Evolutionary conservation across 148 eudicot species (phyloP), one percentile per base, ranked within the genome.

Genomic region (Drosera capensis): DNA sequence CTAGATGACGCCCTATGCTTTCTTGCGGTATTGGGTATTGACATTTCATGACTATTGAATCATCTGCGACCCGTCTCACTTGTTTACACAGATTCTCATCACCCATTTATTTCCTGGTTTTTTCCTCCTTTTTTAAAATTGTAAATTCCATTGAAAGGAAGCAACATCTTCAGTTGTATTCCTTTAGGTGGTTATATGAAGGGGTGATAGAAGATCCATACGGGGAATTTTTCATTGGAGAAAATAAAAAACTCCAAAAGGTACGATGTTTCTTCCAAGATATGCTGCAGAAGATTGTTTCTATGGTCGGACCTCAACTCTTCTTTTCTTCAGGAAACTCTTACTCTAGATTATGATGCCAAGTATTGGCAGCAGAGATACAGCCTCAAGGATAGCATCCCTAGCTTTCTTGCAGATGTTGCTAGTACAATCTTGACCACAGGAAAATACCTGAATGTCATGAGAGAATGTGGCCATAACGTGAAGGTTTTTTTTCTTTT

Each of bases 191-290:
- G 97, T 69, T 90, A 40, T 84, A 84, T 67, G 97, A 90, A 76
- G 97, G 97, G 45, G 93, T 90, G 50, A 84, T 90, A 71, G 93
- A 90, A 64, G 97, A 90, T 64, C 95, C 97, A 40, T 81, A 90
- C 43, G 78, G 74, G 4, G 97, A 90, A 66, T 84, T 84, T 72
- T 90, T 90, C 64, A 90, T 90, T 57, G 77, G 93, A 35, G 93
- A 90, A 66, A 84, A 84, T 59, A 83, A 75, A 65, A 75, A 87
- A 63, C 74, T 88, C 40, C 86, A 71, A 58, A 88, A 88, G 92
- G 97, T 88, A 69, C 37, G 55, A 14, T 45, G 9, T 45, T 13
- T 22, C 1, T 20, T 16, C 49, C 25, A 5, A 14, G 25, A n/a
- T n/a, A n/a, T n/a, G 29, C 5, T n/a, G 26, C n/a, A 14, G 24